A percentile compares a stretch with the other conserved stretches of the same genome.
Conservation (phyloP, 1,284 basidiomycete species). For the Austroboletus novae-zelandiae region DNA sequence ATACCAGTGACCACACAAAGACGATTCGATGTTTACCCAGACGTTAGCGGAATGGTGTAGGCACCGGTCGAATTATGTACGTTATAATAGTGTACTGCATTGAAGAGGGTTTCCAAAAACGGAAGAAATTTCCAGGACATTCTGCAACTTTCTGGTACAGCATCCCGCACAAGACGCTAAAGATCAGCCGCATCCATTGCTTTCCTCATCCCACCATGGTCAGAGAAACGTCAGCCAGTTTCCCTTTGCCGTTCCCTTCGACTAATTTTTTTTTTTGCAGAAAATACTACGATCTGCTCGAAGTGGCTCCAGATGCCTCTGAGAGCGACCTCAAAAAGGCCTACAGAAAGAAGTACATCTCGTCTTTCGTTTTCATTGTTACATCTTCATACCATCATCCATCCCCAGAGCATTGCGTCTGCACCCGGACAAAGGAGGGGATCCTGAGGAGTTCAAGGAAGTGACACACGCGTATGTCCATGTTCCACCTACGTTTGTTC, state of each 20-base stretch:
- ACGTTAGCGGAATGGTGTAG: slow-evolving; percentile 47
- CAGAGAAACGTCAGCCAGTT: slow-evolving; percentile 58
- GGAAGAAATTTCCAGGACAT: slow-evolving; percentile 38
- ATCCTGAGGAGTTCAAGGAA: slow-evolving; percentile 97
- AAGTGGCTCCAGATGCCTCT: slow-evolving; percentile 73
- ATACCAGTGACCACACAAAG: slow-evolving; percentile 88
- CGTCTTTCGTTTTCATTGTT: background rate
- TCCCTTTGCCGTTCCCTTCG: slow-evolving; percentile 1
- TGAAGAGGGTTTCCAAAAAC: slow-evolving; percentile 21
- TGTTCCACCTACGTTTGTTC: slow-evolving; percentile 29
- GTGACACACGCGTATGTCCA: slow-evolving; percentile 89
- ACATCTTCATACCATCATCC: slow-evolving; percentile 9
- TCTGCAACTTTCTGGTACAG: slow-evolving; percentile 36
- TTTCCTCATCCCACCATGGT: slow-evolving; percentile 48
- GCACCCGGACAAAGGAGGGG: slow-evolving; percentile 97
- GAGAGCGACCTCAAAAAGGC: slow-evolving; percentile 91
- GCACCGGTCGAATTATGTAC: background rate
- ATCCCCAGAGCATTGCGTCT: slow-evolving; percentile 73
- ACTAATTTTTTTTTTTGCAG: slow-evolving; percentile 37
- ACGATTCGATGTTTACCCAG: slow-evolving; percentile 88
- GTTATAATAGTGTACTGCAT: background rate
- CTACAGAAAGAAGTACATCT: slow-evolving; percentile 83
- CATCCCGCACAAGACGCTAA: slow-evolving; percentile 19
- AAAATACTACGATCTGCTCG: slow-evolving; percentile 89
- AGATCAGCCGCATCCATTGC: slow-evolving; percentile 11